phyloP scores from a whole-genome alignment of 352 stramenopile species.

The Peronosclerospora sorghi region DNA sequence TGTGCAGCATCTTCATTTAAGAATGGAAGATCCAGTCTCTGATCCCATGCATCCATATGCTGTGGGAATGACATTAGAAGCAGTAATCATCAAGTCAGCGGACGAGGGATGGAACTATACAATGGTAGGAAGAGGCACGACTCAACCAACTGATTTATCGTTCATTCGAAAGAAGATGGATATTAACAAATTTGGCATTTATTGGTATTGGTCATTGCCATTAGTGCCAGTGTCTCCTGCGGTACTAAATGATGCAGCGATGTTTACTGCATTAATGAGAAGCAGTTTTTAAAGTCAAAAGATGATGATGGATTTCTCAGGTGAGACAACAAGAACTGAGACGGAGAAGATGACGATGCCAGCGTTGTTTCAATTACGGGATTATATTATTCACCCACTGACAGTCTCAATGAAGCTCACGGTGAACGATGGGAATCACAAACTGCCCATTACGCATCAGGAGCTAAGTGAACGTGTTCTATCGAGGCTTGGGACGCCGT shows the following conservation, averaged over 20 bases:
- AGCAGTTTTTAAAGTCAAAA: conserved; percentile 56
- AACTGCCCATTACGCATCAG: conserved; percentile 67
- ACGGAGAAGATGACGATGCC: conserved; percentile 6
- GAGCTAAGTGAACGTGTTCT: conserved; percentile 64
- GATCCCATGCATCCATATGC: conserved; percentile 33
- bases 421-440: conserved; percentile 69
- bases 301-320: too few relatives aligned
- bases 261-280: conserved; percentile 64
- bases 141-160: conserved; percentile 5
- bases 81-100: conserved; percentile 73
- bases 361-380: conserved; percentile 30
- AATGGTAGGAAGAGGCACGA: conserved; percentile 45
- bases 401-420: conserved; percentile 73
- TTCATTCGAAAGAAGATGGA: conserved; percentile 78
- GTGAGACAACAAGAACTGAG: too few relatives aligned
- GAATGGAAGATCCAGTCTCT: conserved; percentile 60
- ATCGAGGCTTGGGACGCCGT: conserved; percentile 57
- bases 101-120: conserved; percentile 79
- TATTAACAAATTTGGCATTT: conserved; percentile 71
- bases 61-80: conserved; percentile 62
- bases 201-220: conserved; percentile 63
- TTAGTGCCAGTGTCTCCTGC: conserved; percentile 31
- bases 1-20: conserved; percentile 63
- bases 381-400: conserved; percentile 67
- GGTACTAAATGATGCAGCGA: conserved; percentile 37